Evolutionary conservation across 179 eudicot genomes (phyloP).

Genomic region (Heliamphora pulchella): DNA sequence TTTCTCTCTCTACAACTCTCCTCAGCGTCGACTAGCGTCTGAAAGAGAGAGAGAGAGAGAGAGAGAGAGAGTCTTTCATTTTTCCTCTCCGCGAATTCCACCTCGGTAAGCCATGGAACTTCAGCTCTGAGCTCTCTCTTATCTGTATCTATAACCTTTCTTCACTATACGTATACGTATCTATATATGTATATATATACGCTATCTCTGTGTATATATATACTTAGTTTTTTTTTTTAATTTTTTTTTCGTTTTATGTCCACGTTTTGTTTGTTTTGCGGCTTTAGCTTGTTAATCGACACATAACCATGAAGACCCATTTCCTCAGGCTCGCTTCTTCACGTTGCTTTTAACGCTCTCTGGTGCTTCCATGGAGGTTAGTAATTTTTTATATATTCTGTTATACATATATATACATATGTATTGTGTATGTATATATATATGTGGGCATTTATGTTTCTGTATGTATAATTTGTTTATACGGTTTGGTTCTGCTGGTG

Average conservation of each 20-base stretch:
- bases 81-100: slow-evolving; percentile 14
- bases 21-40: too few relatives aligned
- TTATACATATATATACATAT: neutral
- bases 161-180: neutral
- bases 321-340: slow-evolving; percentile 19
- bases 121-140: neutral
- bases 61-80: slow-evolving; percentile 7
- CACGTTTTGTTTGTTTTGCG: slow-evolving; percentile 18
- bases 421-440: neutral
- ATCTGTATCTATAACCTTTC: neutral
- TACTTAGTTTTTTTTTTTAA: neutral
- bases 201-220: neutral
- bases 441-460: neutral
- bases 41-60: too few relatives aligned
- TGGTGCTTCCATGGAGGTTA: slow-evolving; percentile 15
- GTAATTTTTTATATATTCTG: neutral
- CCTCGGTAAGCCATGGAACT: slow-evolving; percentile 9
- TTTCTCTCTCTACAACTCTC: neutral
- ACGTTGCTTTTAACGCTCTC: slow-evolving; percentile 9
- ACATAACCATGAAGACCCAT: slow-evolving; percentile 17
- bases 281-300: slow-evolving; percentile 19
- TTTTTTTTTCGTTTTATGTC: neutral
- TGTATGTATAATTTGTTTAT: neutral
- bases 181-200: too few relatives aligned
- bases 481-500: slow-evolving; percentile 10